Conservation (phyloP, 139 green algal genomes). For the Raphidocelis subcapitata region DNA sequence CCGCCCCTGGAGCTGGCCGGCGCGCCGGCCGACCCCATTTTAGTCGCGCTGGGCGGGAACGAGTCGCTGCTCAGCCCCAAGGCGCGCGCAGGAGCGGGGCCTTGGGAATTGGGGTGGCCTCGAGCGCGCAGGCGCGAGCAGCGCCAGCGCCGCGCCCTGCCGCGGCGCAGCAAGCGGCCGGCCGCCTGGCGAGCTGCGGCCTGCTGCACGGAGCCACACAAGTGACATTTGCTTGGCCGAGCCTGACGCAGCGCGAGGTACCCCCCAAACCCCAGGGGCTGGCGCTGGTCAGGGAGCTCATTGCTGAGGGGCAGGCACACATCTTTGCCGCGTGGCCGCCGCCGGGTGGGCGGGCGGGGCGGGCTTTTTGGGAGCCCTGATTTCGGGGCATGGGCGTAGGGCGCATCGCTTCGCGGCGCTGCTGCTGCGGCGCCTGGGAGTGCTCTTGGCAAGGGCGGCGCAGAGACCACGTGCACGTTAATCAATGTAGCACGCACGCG, state of each 20-base stretch:
- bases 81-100: neutral
- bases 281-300: slow-evolving; percentile 33
- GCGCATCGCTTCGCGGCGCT: neutral
- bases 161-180: too few relatives aligned
- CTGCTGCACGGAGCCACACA: too few relatives aligned
- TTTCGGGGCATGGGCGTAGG: slow-evolving; percentile 19
- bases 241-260: too few relatives aligned
- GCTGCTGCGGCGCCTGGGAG: neutral
- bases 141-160: too few relatives aligned
- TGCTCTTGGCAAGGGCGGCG: neutral
- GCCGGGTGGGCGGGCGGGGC: slow-evolving; percentile 28
- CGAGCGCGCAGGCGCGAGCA: too few relatives aligned
- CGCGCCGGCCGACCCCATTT: too few relatives aligned
- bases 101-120: too few relatives aligned
- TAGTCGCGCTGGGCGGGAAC: neutral
- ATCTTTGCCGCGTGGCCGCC: slow-evolving; percentile 76
- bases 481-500: neutral
- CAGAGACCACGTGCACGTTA: neutral
- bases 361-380: slow-evolving; percentile 8
- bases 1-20: too few relatives aligned
- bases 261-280: slow-evolving; percentile 24
- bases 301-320: slow-evolving; percentile 72
- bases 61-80: neutral
- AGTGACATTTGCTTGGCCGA: too few relatives aligned
- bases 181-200: too few relatives aligned